Evolutionary conservation across 805 yeast species (phyloP).

Genomic region (Metschnikowia vanudenii): DNA sequence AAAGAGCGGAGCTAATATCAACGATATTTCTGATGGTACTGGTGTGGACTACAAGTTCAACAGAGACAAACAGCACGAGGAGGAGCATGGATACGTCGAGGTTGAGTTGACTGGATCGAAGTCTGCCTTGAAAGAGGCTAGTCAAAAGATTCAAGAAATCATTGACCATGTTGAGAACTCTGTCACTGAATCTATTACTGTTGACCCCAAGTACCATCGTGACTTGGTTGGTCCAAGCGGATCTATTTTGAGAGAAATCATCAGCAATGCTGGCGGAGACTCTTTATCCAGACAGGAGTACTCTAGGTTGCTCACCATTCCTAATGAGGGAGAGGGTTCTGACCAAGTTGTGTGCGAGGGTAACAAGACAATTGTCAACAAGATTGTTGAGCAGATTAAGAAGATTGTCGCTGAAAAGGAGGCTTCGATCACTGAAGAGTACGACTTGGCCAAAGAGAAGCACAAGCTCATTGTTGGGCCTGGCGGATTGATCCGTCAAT

Average conservation of each 20-base stretch:
- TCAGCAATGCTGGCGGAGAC: constrained; percentile 72
- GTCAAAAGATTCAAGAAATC: constrained; percentile 57
- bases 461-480: constrained; percentile 80
- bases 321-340: constrained; percentile 62
- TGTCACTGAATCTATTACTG: constrained; percentile 55
- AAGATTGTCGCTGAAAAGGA: constrained; percentile 64
- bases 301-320: constrained; percentile 62
- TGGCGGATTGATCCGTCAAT: constrained; percentile 70
- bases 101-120: constrained; percentile 78
- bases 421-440: constrained; percentile 49
- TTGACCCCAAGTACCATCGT: constrained; percentile 73
- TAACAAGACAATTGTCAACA: constrained; percentile 67
- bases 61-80: constrained; percentile 44
- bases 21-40: constrained; percentile 69
- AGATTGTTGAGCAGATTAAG: constrained; percentile 60
- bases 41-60: constrained; percentile 55
- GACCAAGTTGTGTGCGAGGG: constrained; percentile 67
- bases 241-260: constrained; percentile 66
- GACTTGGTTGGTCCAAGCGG: constrained; percentile 79
- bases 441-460: constrained; percentile 66
- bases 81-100: constrained; percentile 52
- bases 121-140: constrained; percentile 71
- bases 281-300: constrained; percentile 42
- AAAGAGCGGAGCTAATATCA: constrained; percentile 79
- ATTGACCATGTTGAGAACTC: constrained; percentile 64